Percentiles rank a stretch among this genome's conserved stretches.
Conservation (phyloP, 352 stramenopile genomes). For the Aphanomyces stellatus region DNA sequence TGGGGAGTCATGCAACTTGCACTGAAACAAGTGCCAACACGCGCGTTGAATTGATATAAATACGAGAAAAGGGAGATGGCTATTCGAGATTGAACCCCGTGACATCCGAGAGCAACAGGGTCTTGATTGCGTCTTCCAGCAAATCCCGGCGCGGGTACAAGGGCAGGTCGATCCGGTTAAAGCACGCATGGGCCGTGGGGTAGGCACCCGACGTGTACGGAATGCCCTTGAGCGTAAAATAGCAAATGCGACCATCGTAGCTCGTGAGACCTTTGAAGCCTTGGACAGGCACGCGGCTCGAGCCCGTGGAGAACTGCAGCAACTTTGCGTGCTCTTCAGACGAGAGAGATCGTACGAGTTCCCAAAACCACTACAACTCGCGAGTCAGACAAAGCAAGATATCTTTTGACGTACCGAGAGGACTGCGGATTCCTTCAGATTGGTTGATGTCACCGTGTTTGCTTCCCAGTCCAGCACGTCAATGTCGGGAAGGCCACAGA, state of each 20-base stretch:
- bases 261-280: conserved; percentile 45
- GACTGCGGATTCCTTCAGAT: conserved; percentile 29
- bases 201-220: conserved; percentile 50
- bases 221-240: conserved; percentile 55
- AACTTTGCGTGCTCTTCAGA: conserved; percentile 77
- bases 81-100: conserved; percentile 90
- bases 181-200: conserved; percentile 75
- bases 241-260: conserved; percentile 62
- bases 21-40: too few species aligned
- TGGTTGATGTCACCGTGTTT: conserved; percentile 55
- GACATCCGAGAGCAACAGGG: conserved; percentile 94
- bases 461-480: conserved; percentile 84
- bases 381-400: neutral
- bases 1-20: too few species aligned
- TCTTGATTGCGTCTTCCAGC: conserved; percentile 90
- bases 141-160: conserved; percentile 78
- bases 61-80: too few species aligned
- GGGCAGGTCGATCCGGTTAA: conserved; percentile 75
- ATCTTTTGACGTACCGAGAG: neutral
- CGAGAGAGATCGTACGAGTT: conserved; percentile 40
- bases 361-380: conserved; percentile 77
- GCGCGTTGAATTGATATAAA: too few species aligned
- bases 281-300: conserved; percentile 76
- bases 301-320: conserved; percentile 82
- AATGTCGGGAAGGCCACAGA: conserved; percentile 74